Conservation (phyloP, 257 asterid genomes). For the Lithospermum erythrorhizon region DNA sequence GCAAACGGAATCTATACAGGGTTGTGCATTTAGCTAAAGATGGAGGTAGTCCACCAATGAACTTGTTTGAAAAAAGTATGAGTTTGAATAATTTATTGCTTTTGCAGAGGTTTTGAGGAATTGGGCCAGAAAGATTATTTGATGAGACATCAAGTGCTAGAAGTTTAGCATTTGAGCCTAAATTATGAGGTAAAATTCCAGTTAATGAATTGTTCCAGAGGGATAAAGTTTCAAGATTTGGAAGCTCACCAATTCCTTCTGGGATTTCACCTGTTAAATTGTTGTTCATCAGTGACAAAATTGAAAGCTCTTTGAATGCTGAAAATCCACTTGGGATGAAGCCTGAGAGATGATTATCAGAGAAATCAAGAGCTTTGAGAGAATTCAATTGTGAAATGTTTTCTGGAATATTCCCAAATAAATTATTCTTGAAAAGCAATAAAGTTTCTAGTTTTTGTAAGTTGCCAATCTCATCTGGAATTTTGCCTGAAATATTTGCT, state of each 20-base stretch:
- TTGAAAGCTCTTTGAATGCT: slow-evolving; percentile 23
- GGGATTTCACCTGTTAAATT: slow-evolving; percentile 65
- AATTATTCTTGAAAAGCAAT: slow-evolving; percentile 42
- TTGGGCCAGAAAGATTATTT: slow-evolving; percentile 53
- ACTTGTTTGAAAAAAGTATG: slow-evolving; percentile 60
- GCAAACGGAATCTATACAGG: slow-evolving; percentile 47
- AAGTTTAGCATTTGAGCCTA: slow-evolving; percentile 62
- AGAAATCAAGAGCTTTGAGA: slow-evolving; percentile 46
- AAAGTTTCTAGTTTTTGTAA: slow-evolving; percentile 38
- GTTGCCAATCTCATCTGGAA: slow-evolving; percentile 41
- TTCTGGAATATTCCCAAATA: slow-evolving; percentile 50
- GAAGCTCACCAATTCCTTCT: slow-evolving; percentile 58
- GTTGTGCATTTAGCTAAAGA: slow-evolving; percentile 57
- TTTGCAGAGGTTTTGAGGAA: slow-evolving; percentile 67
- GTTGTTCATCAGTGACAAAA: slow-evolving; percentile 52
- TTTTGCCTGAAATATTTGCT: slow-evolving; percentile 56
- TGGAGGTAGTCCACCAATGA: slow-evolving; percentile 54
- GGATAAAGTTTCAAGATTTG: slow-evolving; percentile 28
- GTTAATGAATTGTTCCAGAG: slow-evolving; percentile 83
- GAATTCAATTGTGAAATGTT: slow-evolving; percentile 32
- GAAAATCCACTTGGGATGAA: slow-evolving; percentile 43
- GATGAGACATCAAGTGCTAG: slow-evolving; percentile 70
- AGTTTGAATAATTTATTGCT: slow-evolving; percentile 39
- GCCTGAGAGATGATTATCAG: slow-evolving; percentile 59
- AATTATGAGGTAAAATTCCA: slow-evolving; percentile 55